These are phyloP conservation scores for Quercus phellos DNA, from an alignment of 331 rosid genomes.

Conservation along the genomic window DNA sequence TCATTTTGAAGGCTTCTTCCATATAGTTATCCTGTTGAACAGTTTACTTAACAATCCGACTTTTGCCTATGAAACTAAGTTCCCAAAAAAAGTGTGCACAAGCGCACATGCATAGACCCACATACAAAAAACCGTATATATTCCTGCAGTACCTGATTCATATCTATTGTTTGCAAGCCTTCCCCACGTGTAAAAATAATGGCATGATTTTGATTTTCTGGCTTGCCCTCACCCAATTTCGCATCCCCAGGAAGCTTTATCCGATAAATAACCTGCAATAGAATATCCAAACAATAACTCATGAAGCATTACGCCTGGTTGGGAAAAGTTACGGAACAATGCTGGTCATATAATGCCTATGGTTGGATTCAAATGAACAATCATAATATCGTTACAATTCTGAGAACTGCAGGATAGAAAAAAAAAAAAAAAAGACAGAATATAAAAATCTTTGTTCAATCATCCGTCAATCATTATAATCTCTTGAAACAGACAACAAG, in stretches of 20 bases:
- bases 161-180: conserved; percentile 95
- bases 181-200: conserved; percentile 98
- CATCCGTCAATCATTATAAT: not conserved
- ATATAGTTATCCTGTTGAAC: conserved; percentile 80
- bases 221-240: conserved; percentile 94
- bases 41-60: conserved; percentile 14
- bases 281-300: conserved; percentile 12
- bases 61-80: not conserved
- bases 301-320: conserved; percentile 6
- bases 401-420: not conserved
- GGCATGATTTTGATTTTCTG: conserved; percentile 98
- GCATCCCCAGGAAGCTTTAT: conserved; percentile 97
- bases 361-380: not conserved
- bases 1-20: conserved; percentile 99
- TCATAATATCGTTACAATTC: not conserved
- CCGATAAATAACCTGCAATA: conserved; percentile 61
- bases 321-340: not conserved
- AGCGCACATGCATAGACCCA: not conserved
- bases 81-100: not conserved
- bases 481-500: not conserved
- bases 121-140: not conserved
- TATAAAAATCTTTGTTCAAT: not conserved
- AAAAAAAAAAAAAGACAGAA: not conserved
- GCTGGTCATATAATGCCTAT: not conserved
- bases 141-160: conserved; percentile 70